Conservation (phyloP, 2,329 filamentous ascomycete genomes). For the Arthrobotrys conoides region DNA sequence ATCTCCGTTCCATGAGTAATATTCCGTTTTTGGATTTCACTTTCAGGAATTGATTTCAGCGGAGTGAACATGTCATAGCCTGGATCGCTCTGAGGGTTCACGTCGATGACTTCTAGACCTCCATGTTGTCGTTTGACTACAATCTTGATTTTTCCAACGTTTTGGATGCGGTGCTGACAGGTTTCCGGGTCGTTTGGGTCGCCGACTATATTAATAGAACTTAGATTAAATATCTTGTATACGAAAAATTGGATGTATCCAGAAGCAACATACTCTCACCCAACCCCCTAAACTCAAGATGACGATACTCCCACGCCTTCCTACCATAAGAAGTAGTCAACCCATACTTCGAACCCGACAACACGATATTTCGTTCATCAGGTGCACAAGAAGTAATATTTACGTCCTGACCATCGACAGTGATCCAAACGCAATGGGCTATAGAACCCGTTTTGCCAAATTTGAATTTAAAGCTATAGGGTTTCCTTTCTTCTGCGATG, state of each 20-base stretch:
- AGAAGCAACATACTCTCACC: background rate
- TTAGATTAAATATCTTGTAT: too few species aligned
- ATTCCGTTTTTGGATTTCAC: background rate
- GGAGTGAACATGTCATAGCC: background rate
- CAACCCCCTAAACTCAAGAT: background rate
- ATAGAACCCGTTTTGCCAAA: background rate
- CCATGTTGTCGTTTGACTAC: constrained; percentile 6
- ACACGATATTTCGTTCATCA: background rate
- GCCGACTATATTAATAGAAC: background rate
- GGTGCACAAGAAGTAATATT: background rate
- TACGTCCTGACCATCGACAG: constrained; percentile 27
- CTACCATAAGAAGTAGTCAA: background rate
- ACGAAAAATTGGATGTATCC: too few species aligned
- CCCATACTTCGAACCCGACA: constrained; percentile 9
- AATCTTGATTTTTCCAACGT: constrained; percentile 29
- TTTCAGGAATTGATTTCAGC: background rate
- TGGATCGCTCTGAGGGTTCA: too few species aligned
- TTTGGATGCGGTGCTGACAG: background rate
- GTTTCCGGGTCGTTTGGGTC: background rate
- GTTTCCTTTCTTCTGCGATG: constrained; percentile 10
- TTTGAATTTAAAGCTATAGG: constrained; percentile 5
- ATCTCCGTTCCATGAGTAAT: constrained; percentile 24
- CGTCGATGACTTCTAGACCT: background rate
- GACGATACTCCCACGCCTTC: background rate
- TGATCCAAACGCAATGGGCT: background rate